phyloP scores from a whole-genome alignment of 1,139 yeast genomes.

The Pichia sp. region DNA sequence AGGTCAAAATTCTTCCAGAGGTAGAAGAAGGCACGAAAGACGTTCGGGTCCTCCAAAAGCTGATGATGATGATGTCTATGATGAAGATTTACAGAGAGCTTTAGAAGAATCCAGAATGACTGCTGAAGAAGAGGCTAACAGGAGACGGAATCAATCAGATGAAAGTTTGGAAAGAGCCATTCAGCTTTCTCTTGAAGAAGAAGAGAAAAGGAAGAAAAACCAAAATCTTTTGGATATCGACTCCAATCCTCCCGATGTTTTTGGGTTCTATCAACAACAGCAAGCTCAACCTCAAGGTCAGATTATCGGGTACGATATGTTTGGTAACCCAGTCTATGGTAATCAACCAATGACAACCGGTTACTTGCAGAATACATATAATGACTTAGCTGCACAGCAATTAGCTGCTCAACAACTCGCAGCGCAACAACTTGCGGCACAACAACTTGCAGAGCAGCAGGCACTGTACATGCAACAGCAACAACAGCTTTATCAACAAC shows the following conservation, averaged over 20 bases:
- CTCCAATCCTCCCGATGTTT: conserved; percentile 31
- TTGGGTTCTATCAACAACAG: conserved; percentile 27
- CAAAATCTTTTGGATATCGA: conserved; percentile 51
- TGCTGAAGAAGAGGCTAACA: conserved; percentile 77
- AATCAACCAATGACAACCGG: conserved; percentile 49
- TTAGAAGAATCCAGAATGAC: conserved; percentile 75
- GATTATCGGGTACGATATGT: conserved; percentile 50
- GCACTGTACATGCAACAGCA: conserved; percentile 28
- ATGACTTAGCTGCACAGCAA: conserved; percentile 31
- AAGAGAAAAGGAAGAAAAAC: conserved; percentile 56
- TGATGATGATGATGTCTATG: conserved; percentile 40
- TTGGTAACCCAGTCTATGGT: conserved; percentile 65
- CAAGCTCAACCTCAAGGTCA: conserved; percentile 19
- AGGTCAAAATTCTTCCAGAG: conserved; percentile 28
- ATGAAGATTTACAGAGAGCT: conserved; percentile 78
- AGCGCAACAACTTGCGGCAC: conserved; percentile 13
- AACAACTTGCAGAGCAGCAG: conserved; percentile 19
- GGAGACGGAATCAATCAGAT: conserved; percentile 47
- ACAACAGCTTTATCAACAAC: conserved; percentile 28
- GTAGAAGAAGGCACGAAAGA: conserved; percentile 17
- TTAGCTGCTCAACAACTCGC: conserved; percentile 21
- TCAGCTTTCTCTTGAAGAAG: conserved; percentile 81
- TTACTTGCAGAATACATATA: conserved; percentile 30
- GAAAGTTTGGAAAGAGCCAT: conserved; percentile 77
- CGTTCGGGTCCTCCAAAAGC: conserved; percentile 9